Base-by-base conservation (phyloP, 208 protist species). In the Polymyxa betae region DNA sequence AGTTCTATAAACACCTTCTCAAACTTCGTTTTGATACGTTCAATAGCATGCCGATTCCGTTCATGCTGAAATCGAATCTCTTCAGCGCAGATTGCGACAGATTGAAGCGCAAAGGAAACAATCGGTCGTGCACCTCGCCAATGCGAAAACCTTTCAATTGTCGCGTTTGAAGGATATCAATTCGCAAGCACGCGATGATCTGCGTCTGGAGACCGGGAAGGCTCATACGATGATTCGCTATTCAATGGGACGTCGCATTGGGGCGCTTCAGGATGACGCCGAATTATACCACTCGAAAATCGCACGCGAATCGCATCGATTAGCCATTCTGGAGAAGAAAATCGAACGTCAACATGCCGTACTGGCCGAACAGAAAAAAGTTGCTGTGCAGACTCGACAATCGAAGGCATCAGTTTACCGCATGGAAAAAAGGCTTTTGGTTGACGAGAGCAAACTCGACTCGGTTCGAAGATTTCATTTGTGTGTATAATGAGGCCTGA, bases 141-240 rank as follows among this genome's bases (percentile, higher is more conserved):
- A 82, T 35, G 72, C 35, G 72, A 5, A 35, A 43, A 82, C 35
- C 16, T n/a, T 82, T 5, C 72, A 82, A n/a, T n/a, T 82, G 72
- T 40, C 72, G 35, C 72, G 72, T 5, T n/a, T 82, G 16, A 82
- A 82, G 40, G 72, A 82, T 20, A 82, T 82, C 72, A 82, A n/a
- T n/a, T 43, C 40, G 40, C 5, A 5, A n/a, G 72, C 72, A 5
- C n/a, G n/a, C 5, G 72, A 82, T n/a, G 72, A 82, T 43, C 72
- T 82, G 72, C 72, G 72, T 12, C 72, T 82, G 72, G 72, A 82
- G 72, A 82, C 72, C 16, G 72, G 40, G 16, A 82, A 82, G 72
- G 12, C n/a, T 5, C 72, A 82, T n/a, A 45, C 72, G 72, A 82
- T 82, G 72, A 35, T 82, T 43, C 72, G 72, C 16, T n/a, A 35